A percentile compares a stretch with the other conserved stretches of the same genome.
These are phyloP conservation scores for Hansfordia pulvinata DNA, from an alignment of 2,329 filamentous ascomycete genomes.

Conservation along the genomic window DNA sequence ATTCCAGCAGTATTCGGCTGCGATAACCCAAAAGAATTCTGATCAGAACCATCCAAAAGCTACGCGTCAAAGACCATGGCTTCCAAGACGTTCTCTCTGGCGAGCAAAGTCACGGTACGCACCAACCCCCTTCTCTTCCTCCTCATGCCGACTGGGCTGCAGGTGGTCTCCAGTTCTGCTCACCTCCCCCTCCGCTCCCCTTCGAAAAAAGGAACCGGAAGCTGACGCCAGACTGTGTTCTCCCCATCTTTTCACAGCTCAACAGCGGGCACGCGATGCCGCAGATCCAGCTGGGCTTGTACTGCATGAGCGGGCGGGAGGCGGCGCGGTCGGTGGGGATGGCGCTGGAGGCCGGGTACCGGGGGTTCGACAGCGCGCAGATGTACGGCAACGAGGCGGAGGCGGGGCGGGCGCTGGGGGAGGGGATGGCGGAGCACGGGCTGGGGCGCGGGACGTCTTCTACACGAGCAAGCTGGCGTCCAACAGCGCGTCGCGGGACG, in stretches of 20 bases:
- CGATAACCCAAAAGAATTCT: too few species aligned
- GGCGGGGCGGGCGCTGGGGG: constrained; percentile 49
- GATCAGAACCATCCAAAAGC: too few species aligned
- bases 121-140: neutral
- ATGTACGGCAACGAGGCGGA: constrained; percentile 57
- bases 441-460: constrained; percentile 56
- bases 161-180: too few species aligned
- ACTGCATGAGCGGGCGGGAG: constrained; percentile 52
- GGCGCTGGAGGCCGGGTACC: constrained; percentile 40
- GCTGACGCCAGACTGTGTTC: too few species aligned
- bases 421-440: constrained; percentile 33
- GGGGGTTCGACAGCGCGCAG: constrained; percentile 37
- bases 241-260: constrained; percentile 26
- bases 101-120: constrained; percentile 14
- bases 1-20: too few species aligned
- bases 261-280: constrained; percentile 55
- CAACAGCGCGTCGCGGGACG: constrained; percentile 51
- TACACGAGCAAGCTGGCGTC: constrained; percentile 69
- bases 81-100: constrained; percentile 10
- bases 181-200: too few species aligned
- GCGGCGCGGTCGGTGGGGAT: constrained; percentile 41
- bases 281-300: constrained; percentile 60
- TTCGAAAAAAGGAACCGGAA: too few species aligned
- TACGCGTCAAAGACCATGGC: too few species aligned
- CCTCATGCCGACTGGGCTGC: neutral